Base-by-base conservation (phyloP, 371 early-diverging fungal species). In the Haplosporangium sp. region DNA sequence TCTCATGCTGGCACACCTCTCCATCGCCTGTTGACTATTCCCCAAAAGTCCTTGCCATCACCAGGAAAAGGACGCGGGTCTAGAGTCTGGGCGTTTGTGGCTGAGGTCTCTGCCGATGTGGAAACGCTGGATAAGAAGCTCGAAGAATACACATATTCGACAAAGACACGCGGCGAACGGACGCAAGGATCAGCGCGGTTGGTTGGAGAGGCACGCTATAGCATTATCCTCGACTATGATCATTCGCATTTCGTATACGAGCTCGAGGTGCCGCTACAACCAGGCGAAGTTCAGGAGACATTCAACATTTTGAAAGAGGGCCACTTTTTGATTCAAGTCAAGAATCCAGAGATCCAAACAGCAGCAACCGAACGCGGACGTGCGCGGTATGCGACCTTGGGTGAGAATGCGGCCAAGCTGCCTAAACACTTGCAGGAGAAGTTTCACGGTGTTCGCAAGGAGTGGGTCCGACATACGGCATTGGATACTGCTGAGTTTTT, bases 301-400 rank as follows among this genome's bases (percentile, higher is more conserved):
- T 87, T 87, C 69, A 80, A 83, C 16, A 81, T 87, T 55, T 65
- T 62, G 20, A 84, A 84, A 18, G 69, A 84, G 57, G 83, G 86
- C 0, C 83, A 83, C 41, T 84, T 83, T 47, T 53, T 87, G 59
- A 53, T 87, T n/a, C 68, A 82, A 16, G 81, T 87, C 54, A 87
- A 87, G 85, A 83, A 72, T 29, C 72, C 72, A 9, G 56, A 56
- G 52, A 66, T 66, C 13, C 55, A 66, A 46, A 65, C 66, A 0
- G 51, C 72, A 8, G 72, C 62, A 7, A 61, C 72, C 1, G 52
- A 52, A 18, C 54, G 51, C 13, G 71, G 71, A 9, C 47, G 53
- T 6, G 60, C 29, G 11, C 62, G 62, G 2, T 71, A 55, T 42
- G 65, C 71, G 12, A 47, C 71, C 5, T 37, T 71, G 55, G 64